phyloP scores from a whole-genome alignment of 441 rosid species.

The Erodium texanum region DNA sequence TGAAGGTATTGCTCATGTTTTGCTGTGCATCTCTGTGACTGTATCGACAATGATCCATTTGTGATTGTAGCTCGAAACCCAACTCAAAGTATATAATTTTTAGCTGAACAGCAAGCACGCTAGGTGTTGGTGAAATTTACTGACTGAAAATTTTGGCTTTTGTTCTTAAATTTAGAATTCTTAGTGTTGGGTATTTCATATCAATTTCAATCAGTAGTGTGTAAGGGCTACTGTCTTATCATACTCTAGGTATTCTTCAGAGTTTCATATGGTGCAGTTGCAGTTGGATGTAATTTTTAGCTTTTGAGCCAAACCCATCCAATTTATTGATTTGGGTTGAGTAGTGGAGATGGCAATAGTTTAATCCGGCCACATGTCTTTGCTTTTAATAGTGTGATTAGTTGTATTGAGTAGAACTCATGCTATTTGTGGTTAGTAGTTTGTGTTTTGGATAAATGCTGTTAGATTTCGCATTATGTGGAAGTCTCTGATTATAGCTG shows the following conservation, averaged over 20 bases:
- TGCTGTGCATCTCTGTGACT: neutral
- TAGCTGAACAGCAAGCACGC: constrained; percentile 9
- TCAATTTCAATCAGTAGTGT: constrained; percentile 1
- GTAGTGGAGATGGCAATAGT: neutral
- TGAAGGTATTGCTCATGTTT: constrained; percentile 36
- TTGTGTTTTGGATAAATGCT: neutral
- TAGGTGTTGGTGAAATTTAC: constrained; percentile 31
- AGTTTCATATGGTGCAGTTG: neutral
- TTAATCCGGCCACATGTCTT: neutral
- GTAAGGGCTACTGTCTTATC: neutral
- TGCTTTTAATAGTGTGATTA: neutral
- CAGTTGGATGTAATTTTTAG: neutral
- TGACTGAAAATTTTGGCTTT: neutral
- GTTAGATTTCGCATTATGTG: neutral
- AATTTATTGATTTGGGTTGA: neutral
- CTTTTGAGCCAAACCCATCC: neutral
- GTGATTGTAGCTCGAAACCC: neutral
- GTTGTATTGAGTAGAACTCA: neutral
- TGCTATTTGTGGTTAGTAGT: neutral
- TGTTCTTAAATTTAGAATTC: neutral
- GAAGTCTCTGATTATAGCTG: neutral
- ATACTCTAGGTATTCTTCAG: neutral
- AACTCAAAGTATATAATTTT: neutral
- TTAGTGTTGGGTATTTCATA: neutral
- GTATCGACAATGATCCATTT: neutral